Evolutionary conservation across 1,284 basidiomycete species (phyloP), one percentile per base, ranked within the genome.

Genomic region (Trametes pubescens): DNA sequence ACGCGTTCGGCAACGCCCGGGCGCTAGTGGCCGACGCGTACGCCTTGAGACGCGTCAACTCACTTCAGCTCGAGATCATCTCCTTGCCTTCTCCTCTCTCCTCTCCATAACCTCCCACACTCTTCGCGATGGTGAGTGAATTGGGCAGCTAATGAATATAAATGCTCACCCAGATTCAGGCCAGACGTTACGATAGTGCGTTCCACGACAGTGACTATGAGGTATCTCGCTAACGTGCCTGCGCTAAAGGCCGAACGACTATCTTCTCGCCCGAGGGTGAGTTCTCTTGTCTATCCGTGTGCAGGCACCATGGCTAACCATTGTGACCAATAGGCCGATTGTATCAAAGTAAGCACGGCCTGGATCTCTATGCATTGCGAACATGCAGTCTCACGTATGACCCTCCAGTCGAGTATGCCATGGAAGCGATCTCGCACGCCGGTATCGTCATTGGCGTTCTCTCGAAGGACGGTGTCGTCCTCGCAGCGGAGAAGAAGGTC

Each of bases 401-500:
- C 58, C 59, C 65, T 8, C 46, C 76, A 95, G 96, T 98, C 81
- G 96, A 99, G 81, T 99, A 99, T 87, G 96, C 96, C 56, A 98
- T 98, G 96, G 96, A 99, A 77, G 96, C 96, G 66, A 98, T 99
- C 84, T 96, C 95, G 32, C 95, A 97, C 74, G 96, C 96, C 32
- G 96, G 96, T 67, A 96, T 96, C 16, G 95, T 98, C 49, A 87
- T 99, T 34, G 96, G 95, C 46, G 92, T 98, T 59, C 85, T 98
- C n/a, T 94, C 95, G 22, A 95, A 93, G 75, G 95, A 96, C 71
- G 97, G 98, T 0, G 94, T 99, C 43, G 96, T 99, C 2, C 85
- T 99, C n/a, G 97, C 96, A 0, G 97, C 97, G 8, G 97, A 99
- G 85, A 99, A 99, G 89, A 98, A 98, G 81, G 96, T 99, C 46